A percentile compares a stretch with the other conserved stretches of the same genome.
Evolutionary conservation across 371 early-diverging fungal species (phyloP).

Genomic region (Apophysomyces trapeziformis): DNA sequence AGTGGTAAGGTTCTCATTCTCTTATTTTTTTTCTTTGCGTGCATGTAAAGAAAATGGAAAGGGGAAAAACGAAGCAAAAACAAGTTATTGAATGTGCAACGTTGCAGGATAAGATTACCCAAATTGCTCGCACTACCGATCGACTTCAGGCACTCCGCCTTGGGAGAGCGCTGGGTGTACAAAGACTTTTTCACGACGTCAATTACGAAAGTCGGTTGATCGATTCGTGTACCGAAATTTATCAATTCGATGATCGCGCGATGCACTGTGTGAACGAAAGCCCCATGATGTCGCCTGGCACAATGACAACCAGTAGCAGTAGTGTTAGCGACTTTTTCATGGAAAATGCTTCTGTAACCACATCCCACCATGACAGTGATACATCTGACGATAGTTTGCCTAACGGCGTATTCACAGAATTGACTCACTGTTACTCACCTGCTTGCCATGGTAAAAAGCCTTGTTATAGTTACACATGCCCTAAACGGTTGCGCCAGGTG

Average conservation of each 20-base stretch:
- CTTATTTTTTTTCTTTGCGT: background rate
- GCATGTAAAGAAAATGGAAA: background rate
- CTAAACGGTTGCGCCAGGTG: constrained; percentile 37
- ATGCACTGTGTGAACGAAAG: constrained; percentile 18
- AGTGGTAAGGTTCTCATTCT: constrained; percentile 46
- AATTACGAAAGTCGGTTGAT: constrained; percentile 64
- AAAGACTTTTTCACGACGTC: constrained; percentile 77
- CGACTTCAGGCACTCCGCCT: constrained; percentile 69
- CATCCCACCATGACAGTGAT: constrained; percentile 2
- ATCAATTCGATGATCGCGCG: constrained; percentile 60
- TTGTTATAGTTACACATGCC: constrained; percentile 89
- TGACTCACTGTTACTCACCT: constrained; percentile 91
- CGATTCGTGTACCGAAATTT: constrained; percentile 66
- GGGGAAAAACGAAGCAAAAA: background rate
- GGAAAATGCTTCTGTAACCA: constrained; percentile 8
- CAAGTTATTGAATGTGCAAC: background rate
- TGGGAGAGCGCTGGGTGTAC: constrained; percentile 71
- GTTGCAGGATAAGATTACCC: constrained; percentile 52
- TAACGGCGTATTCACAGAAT: constrained; percentile 81
- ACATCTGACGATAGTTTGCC: constrained; percentile 36
- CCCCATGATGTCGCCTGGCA: constrained; percentile 19
- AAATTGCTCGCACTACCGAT: constrained; percentile 63
- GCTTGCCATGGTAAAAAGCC: constrained; percentile 74
- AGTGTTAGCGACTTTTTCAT: constrained; percentile 13
- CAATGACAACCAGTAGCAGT: constrained; percentile 10